Conservation (phyloP, 768 basidiomycete genomes). For the Suillus subluteus region DNA sequence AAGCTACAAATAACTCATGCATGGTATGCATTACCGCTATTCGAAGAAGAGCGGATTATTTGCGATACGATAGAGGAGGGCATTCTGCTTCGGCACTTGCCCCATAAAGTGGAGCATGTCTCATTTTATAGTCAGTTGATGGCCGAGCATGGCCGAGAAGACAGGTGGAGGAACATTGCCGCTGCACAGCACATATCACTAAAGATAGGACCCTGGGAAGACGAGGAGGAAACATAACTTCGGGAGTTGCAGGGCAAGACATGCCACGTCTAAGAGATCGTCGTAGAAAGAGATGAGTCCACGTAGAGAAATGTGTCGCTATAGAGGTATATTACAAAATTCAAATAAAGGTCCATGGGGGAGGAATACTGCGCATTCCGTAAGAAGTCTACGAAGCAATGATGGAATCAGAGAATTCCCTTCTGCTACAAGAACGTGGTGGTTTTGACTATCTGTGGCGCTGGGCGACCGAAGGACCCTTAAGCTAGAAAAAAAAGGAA, state of each 20-base stretch:
- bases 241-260: not conserved
- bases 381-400: slow-evolving; percentile 6
- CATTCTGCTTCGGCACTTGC: slow-evolving; percentile 15
- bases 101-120: slow-evolving; percentile 16
- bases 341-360: not conserved
- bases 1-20: slow-evolving; percentile 42
- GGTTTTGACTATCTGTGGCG: slow-evolving; percentile 37
- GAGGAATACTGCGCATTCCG: not conserved
- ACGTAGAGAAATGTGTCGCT: not conserved
- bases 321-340: slow-evolving; percentile 8
- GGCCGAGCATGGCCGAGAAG: slow-evolving; percentile 26
- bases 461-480: slow-evolving; percentile 47
- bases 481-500: slow-evolving; percentile 36
- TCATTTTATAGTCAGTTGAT: slow-evolving; percentile 25
- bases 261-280: not conserved
- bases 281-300: slow-evolving; percentile 7
- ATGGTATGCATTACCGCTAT: slow-evolving; percentile 34
- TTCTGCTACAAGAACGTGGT: slow-evolving; percentile 20
- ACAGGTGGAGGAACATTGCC: slow-evolving; percentile 33
- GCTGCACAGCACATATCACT: slow-evolving; percentile 21
- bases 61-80: slow-evolving; percentile 35
- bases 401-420: not conserved
- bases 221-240: slow-evolving; percentile 20
- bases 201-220: slow-evolving; percentile 35
- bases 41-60: slow-evolving; percentile 35